Evolutionary conservation across 148 eudicot species (phyloP).

Genomic region (Vaccinium darrowii): DNA sequence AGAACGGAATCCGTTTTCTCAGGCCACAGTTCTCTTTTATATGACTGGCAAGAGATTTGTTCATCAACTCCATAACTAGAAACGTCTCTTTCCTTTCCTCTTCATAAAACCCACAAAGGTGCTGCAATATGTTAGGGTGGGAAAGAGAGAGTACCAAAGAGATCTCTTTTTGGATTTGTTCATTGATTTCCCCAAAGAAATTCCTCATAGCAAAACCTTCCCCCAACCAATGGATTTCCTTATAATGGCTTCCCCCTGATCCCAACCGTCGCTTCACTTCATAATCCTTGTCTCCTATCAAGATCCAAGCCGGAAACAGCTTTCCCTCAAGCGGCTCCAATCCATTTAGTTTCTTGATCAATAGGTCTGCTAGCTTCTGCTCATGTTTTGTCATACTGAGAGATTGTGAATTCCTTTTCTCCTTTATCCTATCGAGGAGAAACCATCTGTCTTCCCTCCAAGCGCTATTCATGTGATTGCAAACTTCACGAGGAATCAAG

Average conservation of each 20-base stretch:
- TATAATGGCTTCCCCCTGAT: conserved; percentile 39
- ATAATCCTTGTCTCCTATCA: conserved; percentile 51
- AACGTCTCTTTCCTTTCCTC: conserved; percentile 55
- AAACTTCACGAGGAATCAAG: conserved; percentile 51
- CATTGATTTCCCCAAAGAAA: conserved; percentile 43
- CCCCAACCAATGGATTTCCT: conserved; percentile 78
- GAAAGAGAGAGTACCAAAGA: conserved; percentile 43
- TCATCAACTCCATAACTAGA: conserved; percentile 62
- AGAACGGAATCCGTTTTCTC: conserved; percentile 46
- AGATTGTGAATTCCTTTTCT: conserved; percentile 25
- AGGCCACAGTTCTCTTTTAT: conserved; percentile 50
- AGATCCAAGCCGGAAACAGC: conserved; percentile 33
- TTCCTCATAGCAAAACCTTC: conserved; percentile 49
- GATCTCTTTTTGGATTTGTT: conserved; percentile 35
- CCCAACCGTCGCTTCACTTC: conserved; percentile 54
- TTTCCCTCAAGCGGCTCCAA: conserved; percentile 15
- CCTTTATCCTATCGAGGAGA: conserved; percentile 45
- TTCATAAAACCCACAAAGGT: conserved; percentile 55
- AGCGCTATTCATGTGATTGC: conserved; percentile 23
- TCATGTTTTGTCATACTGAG: conserved; percentile 35
- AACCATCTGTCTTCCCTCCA: conserved; percentile 59
- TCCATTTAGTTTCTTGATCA: conserved; percentile 37
- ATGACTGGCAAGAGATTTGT: conserved; percentile 40
- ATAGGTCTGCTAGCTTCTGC: conserved; percentile 40
- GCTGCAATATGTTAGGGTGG: conserved; percentile 54